A percentile compares a stretch with the other conserved stretches of the same genome.
Evolutionary conservation across 495 filamentous ascomycete species (phyloP).

Genomic region (Peziza echinospora): DNA sequence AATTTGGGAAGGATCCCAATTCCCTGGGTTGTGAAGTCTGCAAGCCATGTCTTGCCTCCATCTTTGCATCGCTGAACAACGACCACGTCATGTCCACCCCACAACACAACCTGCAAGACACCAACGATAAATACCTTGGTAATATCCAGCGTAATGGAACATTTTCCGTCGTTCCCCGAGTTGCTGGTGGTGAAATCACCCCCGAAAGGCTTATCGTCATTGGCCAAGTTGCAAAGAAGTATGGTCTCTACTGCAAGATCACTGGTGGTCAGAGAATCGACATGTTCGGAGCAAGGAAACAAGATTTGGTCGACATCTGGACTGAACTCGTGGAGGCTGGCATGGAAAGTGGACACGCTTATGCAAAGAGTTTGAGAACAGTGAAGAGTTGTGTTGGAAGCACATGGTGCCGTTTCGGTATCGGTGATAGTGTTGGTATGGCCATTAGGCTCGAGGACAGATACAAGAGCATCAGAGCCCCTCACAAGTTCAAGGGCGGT

Average conservation of each 20-base stretch:
- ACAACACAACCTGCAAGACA: conserved; percentile 69
- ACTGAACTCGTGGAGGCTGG: conserved; percentile 61
- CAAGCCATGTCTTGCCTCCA: conserved; percentile 71
- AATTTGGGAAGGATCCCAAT: conserved; percentile 48
- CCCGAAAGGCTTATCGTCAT: conserved; percentile 77
- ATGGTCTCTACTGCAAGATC: conserved; percentile 80
- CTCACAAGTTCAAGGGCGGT: conserved; percentile 88
- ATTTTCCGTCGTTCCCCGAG: conserved; percentile 71
- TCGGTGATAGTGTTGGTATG: conserved; percentile 94
- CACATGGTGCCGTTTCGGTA: conserved; percentile 85
- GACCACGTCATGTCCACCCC: conserved; percentile 59
- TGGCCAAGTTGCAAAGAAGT: conserved; percentile 74
- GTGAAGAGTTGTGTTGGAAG: conserved; percentile 92
- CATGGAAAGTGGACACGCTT: conserved; percentile 92
- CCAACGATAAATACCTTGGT: conserved; percentile 79
- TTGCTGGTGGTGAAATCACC: conserved; percentile 77
- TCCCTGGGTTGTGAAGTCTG: conserved; percentile 81
- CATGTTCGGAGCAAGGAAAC: conserved; percentile 85
- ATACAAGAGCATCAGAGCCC: conserved; percentile 77
- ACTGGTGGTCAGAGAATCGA: conserved; percentile 91
- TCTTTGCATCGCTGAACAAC: conserved; percentile 71
- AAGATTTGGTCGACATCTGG: conserved; percentile 84
- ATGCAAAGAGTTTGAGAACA: conserved; percentile 77
- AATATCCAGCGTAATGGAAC: conserved; percentile 93
- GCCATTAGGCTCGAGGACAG: conserved; percentile 78